Evolutionary conservation across 768 basidiomycete species (phyloP).

Genomic region (Termitomyces heimii): DNA sequence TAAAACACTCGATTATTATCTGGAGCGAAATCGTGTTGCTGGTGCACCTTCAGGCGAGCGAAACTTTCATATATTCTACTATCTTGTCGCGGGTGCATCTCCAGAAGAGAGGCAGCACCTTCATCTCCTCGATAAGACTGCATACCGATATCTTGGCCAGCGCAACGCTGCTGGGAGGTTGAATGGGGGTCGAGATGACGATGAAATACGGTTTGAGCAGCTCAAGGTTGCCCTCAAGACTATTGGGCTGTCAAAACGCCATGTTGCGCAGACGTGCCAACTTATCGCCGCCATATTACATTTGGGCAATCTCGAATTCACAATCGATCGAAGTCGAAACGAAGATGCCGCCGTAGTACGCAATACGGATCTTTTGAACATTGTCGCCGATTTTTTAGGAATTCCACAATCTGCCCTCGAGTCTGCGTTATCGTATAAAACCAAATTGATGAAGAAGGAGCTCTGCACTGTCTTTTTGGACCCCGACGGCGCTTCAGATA

Average conservation of each 20-base stretch:
- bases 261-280: slow-evolving; percentile 94
- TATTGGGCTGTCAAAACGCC: slow-evolving; percentile 89
- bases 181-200: slow-evolving; percentile 61
- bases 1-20: slow-evolving; percentile 95
- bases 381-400: slow-evolving; percentile 90
- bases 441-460: slow-evolving; percentile 90
- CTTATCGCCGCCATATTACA: slow-evolving; percentile 94
- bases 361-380: slow-evolving; percentile 74
- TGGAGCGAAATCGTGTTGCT: slow-evolving; percentile 88
- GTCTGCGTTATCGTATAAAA: slow-evolving; percentile 81
- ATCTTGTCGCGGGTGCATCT: slow-evolving; percentile 87
- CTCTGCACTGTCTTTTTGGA: slow-evolving; percentile 97
- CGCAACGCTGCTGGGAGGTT: slow-evolving; percentile 40
- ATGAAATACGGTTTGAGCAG: slow-evolving; percentile 86
- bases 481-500: slow-evolving; percentile 87
- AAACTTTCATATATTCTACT: slow-evolving; percentile 98
- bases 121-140: slow-evolving; percentile 71
- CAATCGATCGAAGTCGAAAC: slow-evolving; percentile 73
- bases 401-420: slow-evolving; percentile 71
- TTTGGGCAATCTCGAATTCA: slow-evolving; percentile 93
- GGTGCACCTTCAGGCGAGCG: slow-evolving; percentile 86
- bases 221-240: slow-evolving; percentile 92
- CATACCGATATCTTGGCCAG: slow-evolving; percentile 85
- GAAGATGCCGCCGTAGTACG: slow-evolving; percentile 91
- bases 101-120: slow-evolving; percentile 86